Conservation (phyloP, 306 rosid species). For the Dryas drummondii region DNA sequence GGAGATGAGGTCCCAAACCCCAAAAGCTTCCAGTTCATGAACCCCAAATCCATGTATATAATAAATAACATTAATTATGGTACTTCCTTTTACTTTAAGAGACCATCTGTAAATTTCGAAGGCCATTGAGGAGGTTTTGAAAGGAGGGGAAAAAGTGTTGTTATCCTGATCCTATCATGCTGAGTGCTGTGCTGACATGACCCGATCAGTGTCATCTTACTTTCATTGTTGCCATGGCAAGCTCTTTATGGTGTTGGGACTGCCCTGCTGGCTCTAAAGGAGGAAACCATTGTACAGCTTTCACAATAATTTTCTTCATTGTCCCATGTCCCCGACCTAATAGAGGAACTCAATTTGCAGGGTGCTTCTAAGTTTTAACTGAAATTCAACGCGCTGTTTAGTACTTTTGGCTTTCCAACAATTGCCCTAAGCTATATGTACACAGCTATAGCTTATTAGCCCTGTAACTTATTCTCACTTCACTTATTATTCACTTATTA, state of each 20-base stretch:
- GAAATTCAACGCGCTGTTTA: too few species aligned
- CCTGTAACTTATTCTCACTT: too few species aligned
- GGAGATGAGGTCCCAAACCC: constrained; percentile 2
- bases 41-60: background rate
- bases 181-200: background rate
- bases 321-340: background rate
- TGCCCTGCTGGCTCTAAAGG: background rate
- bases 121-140: background rate
- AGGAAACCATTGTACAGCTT: constrained; percentile 1
- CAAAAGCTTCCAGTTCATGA: constrained; percentile 9
- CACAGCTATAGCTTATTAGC: too few species aligned
- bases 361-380: too few species aligned
- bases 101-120: background rate
- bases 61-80: background rate
- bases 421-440: too few species aligned
- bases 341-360: too few species aligned
- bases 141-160: background rate
- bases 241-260: background rate
- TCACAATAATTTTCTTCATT: background rate
- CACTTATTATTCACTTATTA: too few species aligned
- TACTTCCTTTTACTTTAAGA: background rate
- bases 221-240: too few species aligned
- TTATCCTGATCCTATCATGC: background rate
- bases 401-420: too few species aligned
- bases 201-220: background rate